Base-by-base conservation (phyloP, 2,329 filamentous ascomycete genomes). In the Ilyonectria mors-panacis region DNA sequence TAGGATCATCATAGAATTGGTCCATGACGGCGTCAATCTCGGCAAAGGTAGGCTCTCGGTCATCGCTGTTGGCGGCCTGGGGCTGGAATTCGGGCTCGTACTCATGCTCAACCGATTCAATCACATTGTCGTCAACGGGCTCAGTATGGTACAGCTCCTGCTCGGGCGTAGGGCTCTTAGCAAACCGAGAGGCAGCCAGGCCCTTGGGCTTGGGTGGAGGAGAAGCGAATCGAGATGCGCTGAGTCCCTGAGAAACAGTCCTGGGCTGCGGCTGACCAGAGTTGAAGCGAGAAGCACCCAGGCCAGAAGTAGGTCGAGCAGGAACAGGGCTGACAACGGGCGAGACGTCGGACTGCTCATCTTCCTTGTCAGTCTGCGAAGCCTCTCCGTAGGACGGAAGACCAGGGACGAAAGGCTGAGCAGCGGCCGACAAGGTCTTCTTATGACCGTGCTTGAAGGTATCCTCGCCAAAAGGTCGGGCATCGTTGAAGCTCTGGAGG, bases 21-120 rank as follows among this genome's bases (percentile, higher is more conserved):
- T 92, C 89, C 94, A 98, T 97, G 59, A 98, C 91, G 50, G 92
- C 94, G 82, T 98, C 95, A 75, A 98, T 95, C 77, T 98, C 94
- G 72, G 95, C 92, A 73, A 93, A 93, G 0, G 91, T 88, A 7
- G 83, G 85, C 68, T 85, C 84, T 21, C 75, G 75, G 4, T 73
- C 56, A 30, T 70, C 67, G 15, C 76, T 70, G 47, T 63, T 69
- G 50, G 45, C 72, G 53, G 56, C 68, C 47, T 50, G 64, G 33
- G 19, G 63, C n/a, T 70, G 62, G n/a, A 62, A 63, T 21, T 74
- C 68, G 6, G 60, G 55, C 17, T 70, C 67, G 23, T 37, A 21
- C 10, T 78, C 78, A 26, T 68, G 65, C 63, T 81, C 78, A 10
- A 79, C 76, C 2, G 77, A 78, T 53, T 76, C 67, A 8, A 79